A percentile compares a stretch with the other conserved stretches of the same genome.
phyloP scores from a whole-genome alignment of 345 rosid species.

The Pistacia atlantica region DNA sequence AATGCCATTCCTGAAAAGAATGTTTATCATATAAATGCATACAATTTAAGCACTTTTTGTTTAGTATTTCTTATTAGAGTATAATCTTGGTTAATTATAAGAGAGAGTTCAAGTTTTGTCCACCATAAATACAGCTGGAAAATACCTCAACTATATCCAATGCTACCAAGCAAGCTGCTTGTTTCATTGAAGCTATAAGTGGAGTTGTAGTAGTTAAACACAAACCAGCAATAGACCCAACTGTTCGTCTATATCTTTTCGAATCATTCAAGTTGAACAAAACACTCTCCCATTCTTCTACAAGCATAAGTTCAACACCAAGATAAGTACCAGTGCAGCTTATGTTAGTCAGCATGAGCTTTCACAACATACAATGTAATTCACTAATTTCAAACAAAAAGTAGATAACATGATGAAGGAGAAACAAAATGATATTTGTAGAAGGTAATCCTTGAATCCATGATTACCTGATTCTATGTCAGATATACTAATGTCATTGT shows the following conservation, averaged over 20 bases:
- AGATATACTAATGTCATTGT: slow-evolving; percentile 18
- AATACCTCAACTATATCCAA: slow-evolving; percentile 80
- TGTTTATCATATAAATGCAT: slow-evolving; percentile 4
- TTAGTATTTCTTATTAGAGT: too few species aligned
- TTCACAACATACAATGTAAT: not conserved
- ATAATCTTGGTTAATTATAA: too few species aligned
- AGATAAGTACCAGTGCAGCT: slow-evolving; percentile 5
- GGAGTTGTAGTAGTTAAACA: slow-evolving; percentile 79
- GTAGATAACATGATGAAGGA: not conserved
- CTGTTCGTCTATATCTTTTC: slow-evolving; percentile 73
- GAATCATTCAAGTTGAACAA: slow-evolving; percentile 65
- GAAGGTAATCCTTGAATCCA: not conserved
- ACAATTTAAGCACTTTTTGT: not conserved
- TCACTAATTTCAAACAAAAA: too few species aligned
- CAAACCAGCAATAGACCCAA: slow-evolving; percentile 80
- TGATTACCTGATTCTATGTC: slow-evolving; percentile 34
- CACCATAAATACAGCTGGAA: not conserved
- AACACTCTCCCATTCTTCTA: slow-evolving; percentile 64
- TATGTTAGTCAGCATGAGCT: not conserved
- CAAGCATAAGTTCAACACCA: slow-evolving; percentile 19
- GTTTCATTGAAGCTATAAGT: slow-evolving; percentile 73
- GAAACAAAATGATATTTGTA: not conserved
- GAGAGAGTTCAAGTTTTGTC: not conserved
- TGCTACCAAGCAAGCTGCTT: slow-evolving; percentile 70
- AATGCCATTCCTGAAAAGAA: slow-evolving; percentile 65